phyloP scores from a whole-genome alignment of 805 yeast genomes.

The Hanseniaspora opuntiae region DNA sequence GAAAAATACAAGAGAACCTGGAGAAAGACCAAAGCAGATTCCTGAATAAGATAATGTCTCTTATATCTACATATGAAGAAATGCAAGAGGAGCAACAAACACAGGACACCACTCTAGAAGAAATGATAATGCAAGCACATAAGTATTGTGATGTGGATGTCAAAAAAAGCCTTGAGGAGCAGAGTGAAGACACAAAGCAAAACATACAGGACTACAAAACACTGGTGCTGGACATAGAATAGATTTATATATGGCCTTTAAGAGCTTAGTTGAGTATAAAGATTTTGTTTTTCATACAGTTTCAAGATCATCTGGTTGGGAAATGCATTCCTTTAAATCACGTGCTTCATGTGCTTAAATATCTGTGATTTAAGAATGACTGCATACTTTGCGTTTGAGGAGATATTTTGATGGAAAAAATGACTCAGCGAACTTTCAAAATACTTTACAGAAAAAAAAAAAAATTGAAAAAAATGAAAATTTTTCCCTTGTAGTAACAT shows the following conservation, averaged over 20 bases:
- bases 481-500: no score
- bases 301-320: no score
- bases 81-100: not conserved
- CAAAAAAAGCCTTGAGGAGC: not conserved
- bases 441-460: no score
- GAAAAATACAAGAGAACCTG: conserved; percentile 4
- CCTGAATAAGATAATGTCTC: conserved; percentile 3
- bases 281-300: no score
- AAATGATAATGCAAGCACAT: not conserved
- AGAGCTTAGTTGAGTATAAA: no score
- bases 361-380: no score
- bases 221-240: not conserved
- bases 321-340: no score
- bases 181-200: not conserved
- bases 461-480: no score
- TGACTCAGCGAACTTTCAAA: no score
- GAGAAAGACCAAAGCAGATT: not conserved
- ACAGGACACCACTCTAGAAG: not conserved
- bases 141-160: not conserved
- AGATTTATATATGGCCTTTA: not conserved
- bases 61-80: not conserved
- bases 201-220: conserved; percentile 3
- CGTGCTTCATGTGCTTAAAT: no score
- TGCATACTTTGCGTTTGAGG: no score
- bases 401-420: no score